Percentiles rank a stretch among this genome's conserved stretches.
phyloP scores from a whole-genome alignment of 1,284 basidiomycete genomes.

The Irpex lacteus region DNA sequence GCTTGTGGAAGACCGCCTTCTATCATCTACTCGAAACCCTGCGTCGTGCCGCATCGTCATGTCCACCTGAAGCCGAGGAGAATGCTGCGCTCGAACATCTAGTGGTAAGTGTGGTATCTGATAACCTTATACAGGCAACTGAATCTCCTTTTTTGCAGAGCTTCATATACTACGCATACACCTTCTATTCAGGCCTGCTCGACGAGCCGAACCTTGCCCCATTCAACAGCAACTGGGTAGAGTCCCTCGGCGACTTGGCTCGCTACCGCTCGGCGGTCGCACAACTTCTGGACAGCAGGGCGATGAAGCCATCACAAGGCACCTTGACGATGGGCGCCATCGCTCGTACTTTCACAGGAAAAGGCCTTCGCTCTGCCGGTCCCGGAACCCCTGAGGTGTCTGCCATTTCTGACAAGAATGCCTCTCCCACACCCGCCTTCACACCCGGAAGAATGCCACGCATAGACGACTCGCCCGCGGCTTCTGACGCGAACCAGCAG shows the following conservation, averaged over 20 bases:
- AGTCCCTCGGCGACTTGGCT: slow-evolving; percentile 94
- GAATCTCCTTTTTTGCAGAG: slow-evolving; percentile 31
- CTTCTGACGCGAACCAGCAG: slow-evolving; percentile 14
- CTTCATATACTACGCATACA: slow-evolving; percentile 94
- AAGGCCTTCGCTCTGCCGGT: slow-evolving; percentile 16
- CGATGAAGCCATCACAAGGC: slow-evolving; percentile 28
- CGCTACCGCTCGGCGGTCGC: slow-evolving; percentile 94
- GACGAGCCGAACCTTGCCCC: slow-evolving; percentile 74
- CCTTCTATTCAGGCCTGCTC: slow-evolving; percentile 87
- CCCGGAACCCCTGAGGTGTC: slow-evolving; percentile 24
- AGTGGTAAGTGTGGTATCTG: slow-evolving; percentile 22
- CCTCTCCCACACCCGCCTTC: slow-evolving; percentile 30
- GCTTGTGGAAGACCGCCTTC: slow-evolving; percentile 92
- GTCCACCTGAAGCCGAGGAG: slow-evolving; percentile 62
- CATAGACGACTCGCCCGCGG: slow-evolving; percentile 58
- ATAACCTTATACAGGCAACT: not conserved
- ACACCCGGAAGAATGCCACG: slow-evolving; percentile 31
- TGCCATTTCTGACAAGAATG: slow-evolving; percentile 43
- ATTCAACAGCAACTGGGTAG: slow-evolving; percentile 88
- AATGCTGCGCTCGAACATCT: slow-evolving; percentile 43
- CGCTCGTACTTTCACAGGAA: slow-evolving; percentile 23
- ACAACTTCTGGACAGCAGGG: slow-evolving; percentile 52
- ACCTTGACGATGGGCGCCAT: slow-evolving; percentile 42
- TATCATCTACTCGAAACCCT: slow-evolving; percentile 89
- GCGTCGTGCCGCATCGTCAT: slow-evolving; percentile 72